Evolutionary conservation across 495 filamentous ascomycete genomes (phyloP).

Genomic region (Tuber borchii): DNA sequence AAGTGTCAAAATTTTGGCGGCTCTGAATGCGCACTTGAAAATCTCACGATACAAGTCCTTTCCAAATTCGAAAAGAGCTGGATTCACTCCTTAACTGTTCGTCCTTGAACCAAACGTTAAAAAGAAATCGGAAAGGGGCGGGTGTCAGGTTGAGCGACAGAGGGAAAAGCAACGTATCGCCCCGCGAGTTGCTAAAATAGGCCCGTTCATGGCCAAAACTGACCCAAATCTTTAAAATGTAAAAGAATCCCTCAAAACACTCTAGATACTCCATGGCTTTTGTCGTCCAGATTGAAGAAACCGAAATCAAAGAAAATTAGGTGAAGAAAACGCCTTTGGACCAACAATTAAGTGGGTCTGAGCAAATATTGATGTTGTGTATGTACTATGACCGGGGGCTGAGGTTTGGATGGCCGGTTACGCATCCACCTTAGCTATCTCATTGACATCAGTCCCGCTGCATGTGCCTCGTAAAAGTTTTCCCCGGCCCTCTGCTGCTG

Average conservation of each 20-base stretch:
- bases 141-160: conserved; percentile 35
- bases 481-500: conserved; percentile 31
- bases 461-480: conserved; percentile 31
- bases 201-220: conserved; percentile 25
- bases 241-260: conserved; percentile 35
- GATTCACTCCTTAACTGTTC: conserved; percentile 33
- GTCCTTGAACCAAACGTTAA: conserved; percentile 38
- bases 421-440: conserved; percentile 39
- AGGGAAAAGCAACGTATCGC: conserved; percentile 39
- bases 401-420: conserved; percentile 38
- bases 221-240: conserved; percentile 32
- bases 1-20: neutral
- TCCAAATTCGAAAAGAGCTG: conserved; percentile 29
- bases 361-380: conserved; percentile 36
- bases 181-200: conserved; percentile 34
- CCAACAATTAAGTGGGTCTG: conserved; percentile 36
- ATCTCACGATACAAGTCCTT: conserved; percentile 38
- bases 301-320: conserved; percentile 24
- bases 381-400: conserved; percentile 36
- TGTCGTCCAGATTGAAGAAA: conserved; percentile 22
- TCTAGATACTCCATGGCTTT: conserved; percentile 28
- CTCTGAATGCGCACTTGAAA: conserved; percentile 1
- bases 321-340: conserved; percentile 28
- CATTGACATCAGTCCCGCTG: conserved; percentile 37
- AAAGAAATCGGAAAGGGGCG: conserved; percentile 37